Evolutionary conservation across 768 basidiomycete species (phyloP).

Genomic region (Roridomyces roridus): DNA sequence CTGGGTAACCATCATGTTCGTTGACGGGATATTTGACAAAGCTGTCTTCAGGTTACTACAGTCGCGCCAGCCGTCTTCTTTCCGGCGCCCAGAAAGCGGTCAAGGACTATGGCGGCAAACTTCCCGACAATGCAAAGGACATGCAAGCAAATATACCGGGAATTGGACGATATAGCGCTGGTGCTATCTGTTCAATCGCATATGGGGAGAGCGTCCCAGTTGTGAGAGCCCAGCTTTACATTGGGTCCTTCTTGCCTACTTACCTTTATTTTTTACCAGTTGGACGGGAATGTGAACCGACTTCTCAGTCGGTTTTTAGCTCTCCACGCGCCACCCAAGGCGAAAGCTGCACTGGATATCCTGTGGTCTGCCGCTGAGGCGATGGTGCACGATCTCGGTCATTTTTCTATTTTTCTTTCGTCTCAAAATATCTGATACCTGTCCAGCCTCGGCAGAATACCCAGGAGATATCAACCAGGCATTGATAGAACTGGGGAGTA

Average conservation of each 20-base stretch:
- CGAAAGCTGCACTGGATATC: slow-evolving; percentile 76
- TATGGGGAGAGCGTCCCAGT: slow-evolving; percentile 85
- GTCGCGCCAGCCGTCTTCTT: slow-evolving; percentile 82
- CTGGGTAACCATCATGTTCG: slow-evolving; percentile 37
- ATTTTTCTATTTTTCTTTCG: neutral
- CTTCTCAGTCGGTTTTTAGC: slow-evolving; percentile 86
- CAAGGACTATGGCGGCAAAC: slow-evolving; percentile 63
- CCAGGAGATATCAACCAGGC: slow-evolving; percentile 93
- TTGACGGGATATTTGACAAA: neutral
- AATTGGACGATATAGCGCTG: slow-evolving; percentile 89
- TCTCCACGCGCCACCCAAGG: slow-evolving; percentile 81
- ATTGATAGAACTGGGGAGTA: slow-evolving; percentile 93
- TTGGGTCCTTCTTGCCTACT: slow-evolving; percentile 3
- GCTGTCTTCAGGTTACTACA: slow-evolving; percentile 73
- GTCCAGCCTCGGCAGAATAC: slow-evolving; percentile 31
- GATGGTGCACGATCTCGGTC: slow-evolving; percentile 57
- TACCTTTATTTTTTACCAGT: slow-evolving; percentile 49
- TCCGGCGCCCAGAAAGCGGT: slow-evolving; percentile 85
- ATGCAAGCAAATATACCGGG: slow-evolving; percentile 88
- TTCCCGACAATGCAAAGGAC: slow-evolving; percentile 82
- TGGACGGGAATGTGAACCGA: slow-evolving; percentile 91
- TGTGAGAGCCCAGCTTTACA: slow-evolving; percentile 54
- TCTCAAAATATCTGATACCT: neutral
- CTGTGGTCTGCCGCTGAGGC: slow-evolving; percentile 82
- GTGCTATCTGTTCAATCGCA: slow-evolving; percentile 85